A percentile compares a stretch with the other conserved stretches of the same genome.
Conservation (phyloP, 2,329 filamentous ascomycete species). For the Colletotrichum lupini region DNA sequence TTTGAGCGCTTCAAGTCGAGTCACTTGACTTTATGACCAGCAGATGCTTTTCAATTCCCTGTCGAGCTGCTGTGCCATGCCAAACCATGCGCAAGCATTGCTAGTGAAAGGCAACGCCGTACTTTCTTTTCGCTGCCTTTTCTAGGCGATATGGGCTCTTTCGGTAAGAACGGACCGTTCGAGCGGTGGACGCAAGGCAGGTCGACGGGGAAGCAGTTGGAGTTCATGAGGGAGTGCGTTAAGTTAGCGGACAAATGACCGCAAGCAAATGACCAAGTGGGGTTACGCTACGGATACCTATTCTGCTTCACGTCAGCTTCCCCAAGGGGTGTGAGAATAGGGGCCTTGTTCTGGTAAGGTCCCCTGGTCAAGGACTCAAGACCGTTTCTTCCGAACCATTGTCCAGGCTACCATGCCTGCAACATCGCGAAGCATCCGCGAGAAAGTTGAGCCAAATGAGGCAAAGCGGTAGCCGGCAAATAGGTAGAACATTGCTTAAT, state of each 20-base stretch:
- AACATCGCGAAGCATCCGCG: not conserved
- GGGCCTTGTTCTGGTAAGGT: not conserved
- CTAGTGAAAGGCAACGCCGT: not conserved
- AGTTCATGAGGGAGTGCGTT: constrained; percentile 31
- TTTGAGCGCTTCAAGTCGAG: constrained; percentile 37
- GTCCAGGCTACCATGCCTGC: not conserved
- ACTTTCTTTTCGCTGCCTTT: constrained; percentile 10
- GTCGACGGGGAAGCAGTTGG: constrained; percentile 28
- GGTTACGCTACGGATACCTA: constrained; percentile 35
- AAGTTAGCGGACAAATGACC: constrained; percentile 31
- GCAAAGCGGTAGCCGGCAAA: not conserved
- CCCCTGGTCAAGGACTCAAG: not conserved
- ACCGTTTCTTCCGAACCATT: not conserved
- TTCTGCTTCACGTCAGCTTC: not conserved
- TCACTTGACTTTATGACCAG: constrained; percentile 43
- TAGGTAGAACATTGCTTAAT: not conserved
- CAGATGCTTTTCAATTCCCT: not conserved
- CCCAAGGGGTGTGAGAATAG: constrained; percentile 20
- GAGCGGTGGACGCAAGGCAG: constrained; percentile 44
- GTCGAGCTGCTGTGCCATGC: not conserved
- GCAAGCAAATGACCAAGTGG: constrained; percentile 31
- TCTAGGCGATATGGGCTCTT: constrained; percentile 48
- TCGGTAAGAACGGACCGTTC: constrained; percentile 55
- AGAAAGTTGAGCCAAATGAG: not conserved
- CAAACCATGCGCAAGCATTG: not conserved